These are phyloP conservation scores for Tolypocladium ophioglossoides DNA, from an alignment of 2,329 filamentous ascomycete genomes.

Conservation along the genomic window DNA sequence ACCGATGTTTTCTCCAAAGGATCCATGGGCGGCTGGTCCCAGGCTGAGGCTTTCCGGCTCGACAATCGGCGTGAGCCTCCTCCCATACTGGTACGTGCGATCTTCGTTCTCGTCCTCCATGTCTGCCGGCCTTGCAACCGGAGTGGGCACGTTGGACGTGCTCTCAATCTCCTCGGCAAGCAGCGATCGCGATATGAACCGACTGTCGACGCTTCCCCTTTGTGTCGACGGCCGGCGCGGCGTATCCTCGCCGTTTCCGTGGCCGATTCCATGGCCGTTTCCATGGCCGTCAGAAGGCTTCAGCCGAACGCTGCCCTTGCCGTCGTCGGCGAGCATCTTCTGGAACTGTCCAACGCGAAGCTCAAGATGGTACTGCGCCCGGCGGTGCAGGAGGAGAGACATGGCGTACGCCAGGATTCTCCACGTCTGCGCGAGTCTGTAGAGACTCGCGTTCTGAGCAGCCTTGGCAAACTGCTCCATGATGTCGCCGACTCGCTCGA, in stretches of 20 bases:
- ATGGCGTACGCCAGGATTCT: constrained; percentile 48
- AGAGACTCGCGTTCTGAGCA: constrained; percentile 46
- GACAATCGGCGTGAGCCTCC: constrained; percentile 34
- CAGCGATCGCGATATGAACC: constrained; percentile 30
- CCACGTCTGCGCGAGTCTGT: constrained; percentile 55
- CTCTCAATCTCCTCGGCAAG: constrained; percentile 48
- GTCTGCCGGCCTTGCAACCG: constrained; percentile 41
- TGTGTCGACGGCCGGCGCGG: constrained; percentile 21
- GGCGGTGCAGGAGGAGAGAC: constrained; percentile 38
- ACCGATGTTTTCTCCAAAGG: constrained; percentile 15
- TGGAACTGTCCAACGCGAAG: constrained; percentile 30
- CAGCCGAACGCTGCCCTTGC: constrained; percentile 14
- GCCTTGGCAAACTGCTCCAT: constrained; percentile 46
- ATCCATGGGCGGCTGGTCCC: constrained; percentile 33
- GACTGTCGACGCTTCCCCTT: constrained; percentile 17
- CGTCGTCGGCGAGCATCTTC: constrained; percentile 19
- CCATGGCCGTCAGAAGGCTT: constrained; percentile 12
- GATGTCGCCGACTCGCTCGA: constrained; percentile 36
- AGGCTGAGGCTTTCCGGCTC: constrained; percentile 41
- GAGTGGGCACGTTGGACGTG: constrained; percentile 52
- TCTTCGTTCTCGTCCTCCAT: constrained; percentile 18
- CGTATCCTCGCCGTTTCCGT: constrained; percentile 19
- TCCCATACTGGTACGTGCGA: constrained; percentile 20
- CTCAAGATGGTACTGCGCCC: constrained; percentile 48
- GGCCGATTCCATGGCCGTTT: too few relatives aligned